phyloP scores from a whole-genome alignment of 2,329 filamentous ascomycete genomes.

The Fusarium torulosum region DNA sequence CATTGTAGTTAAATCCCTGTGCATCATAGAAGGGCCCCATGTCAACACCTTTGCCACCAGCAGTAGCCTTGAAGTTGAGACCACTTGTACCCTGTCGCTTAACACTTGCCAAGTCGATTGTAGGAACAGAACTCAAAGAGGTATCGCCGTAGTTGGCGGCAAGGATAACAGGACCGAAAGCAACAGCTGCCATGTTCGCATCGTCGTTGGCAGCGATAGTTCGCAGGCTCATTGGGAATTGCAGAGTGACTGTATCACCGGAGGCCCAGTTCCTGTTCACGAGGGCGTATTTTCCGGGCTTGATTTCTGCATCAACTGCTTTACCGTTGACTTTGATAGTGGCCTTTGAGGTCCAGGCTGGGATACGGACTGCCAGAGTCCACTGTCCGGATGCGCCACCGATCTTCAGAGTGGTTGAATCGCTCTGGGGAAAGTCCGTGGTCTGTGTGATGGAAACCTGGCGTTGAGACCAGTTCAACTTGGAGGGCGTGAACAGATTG shows the following conservation, averaged over 20 bases:
- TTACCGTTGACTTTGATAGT: slow-evolving; percentile 59
- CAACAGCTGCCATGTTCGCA: slow-evolving; percentile 57
- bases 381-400: slow-evolving; percentile 52
- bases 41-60: slow-evolving; percentile 48
- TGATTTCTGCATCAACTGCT: slow-evolving; percentile 38
- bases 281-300: slow-evolving; percentile 57
- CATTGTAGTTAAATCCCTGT: slow-evolving; percentile 58
- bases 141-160: slow-evolving; percentile 59
- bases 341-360: slow-evolving; percentile 58
- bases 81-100: slow-evolving; percentile 36
- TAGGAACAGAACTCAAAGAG: slow-evolving; percentile 46
- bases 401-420: slow-evolving; percentile 57
- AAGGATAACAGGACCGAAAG: slow-evolving; percentile 61
- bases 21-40: slow-evolving; percentile 58
- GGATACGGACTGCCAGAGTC: slow-evolving; percentile 60
- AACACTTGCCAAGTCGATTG: slow-evolving; percentile 49
- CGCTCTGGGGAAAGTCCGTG: slow-evolving; percentile 58
- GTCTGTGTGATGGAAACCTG: slow-evolving; percentile 57
- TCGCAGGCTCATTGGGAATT: slow-evolving; percentile 60
- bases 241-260: slow-evolving; percentile 58
- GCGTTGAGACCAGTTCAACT: slow-evolving; percentile 58
- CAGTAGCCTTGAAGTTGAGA: slow-evolving; percentile 53
- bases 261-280: slow-evolving; percentile 58
- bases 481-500: slow-evolving; percentile 63
- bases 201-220: slow-evolving; percentile 63